Percentiles rank a stretch among this genome's conserved stretches.
These are phyloP conservation scores for Pythium monospermum DNA, from an alignment of 352 stramenopile species.

Conservation along the genomic window DNA sequence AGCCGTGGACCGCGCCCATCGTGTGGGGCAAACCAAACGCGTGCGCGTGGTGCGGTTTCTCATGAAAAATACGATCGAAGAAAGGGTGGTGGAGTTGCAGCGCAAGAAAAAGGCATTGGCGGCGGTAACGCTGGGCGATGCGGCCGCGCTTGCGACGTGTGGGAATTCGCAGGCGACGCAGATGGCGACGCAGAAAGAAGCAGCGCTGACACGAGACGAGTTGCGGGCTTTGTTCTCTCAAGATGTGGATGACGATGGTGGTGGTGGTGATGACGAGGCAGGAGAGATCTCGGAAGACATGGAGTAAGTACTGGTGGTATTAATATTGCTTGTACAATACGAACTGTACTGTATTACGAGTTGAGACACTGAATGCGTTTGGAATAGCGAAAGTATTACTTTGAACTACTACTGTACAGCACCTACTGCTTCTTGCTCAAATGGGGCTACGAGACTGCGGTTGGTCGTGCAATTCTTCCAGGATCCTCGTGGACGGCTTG, in stretches of 20 bases:
- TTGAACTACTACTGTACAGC: too few relatives aligned
- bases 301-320: conserved; percentile 6
- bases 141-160: neutral
- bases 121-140: conserved; percentile 63
- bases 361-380: too few relatives aligned
- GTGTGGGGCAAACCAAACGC: conserved; percentile 70
- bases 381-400: too few relatives aligned
- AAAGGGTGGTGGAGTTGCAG: conserved; percentile 86
- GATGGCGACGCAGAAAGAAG: conserved; percentile 19
- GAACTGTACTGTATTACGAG: too few relatives aligned
- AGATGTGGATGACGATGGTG: conserved; percentile 8
- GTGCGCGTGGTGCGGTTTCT: conserved; percentile 82
- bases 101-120: conserved; percentile 83
- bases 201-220: conserved; percentile 38
- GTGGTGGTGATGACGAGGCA: conserved; percentile 7
- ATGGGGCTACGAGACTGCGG: too few relatives aligned
- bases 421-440: too few relatives aligned
- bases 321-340: too few relatives aligned
- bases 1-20: conserved; percentile 85
- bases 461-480: conserved; percentile 14
- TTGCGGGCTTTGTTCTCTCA: conserved; percentile 46
- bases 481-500: conserved; percentile 18
- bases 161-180: conserved; percentile 12
- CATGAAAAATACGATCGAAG: conserved; percentile 87
- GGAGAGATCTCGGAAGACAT: conserved; percentile 20